phyloP scores from a whole-genome alignment of 2,329 filamentous ascomycete species.

The Botryotinia calthae region DNA sequence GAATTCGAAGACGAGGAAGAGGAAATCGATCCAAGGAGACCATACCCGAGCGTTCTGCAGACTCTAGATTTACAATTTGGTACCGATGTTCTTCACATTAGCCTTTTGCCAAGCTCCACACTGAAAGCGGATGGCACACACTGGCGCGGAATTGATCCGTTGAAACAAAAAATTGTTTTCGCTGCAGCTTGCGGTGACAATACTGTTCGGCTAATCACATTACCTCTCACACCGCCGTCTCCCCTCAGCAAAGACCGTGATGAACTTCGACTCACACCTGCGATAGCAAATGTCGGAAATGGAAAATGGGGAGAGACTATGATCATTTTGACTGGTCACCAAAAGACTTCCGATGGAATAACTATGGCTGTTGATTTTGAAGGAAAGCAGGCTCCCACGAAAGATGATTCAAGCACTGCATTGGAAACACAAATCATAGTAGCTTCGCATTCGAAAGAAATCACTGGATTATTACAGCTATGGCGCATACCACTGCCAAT shows the following conservation, averaged over 20 bases:
- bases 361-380: constrained; percentile 48
- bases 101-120: constrained; percentile 52
- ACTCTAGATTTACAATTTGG: constrained; percentile 60
- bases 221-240: constrained; percentile 61
- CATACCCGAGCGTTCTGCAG: constrained; percentile 56
- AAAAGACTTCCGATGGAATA: constrained; percentile 52
- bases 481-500: constrained; percentile 54
- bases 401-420: constrained; percentile 24
- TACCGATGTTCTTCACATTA: constrained; percentile 54
- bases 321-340: constrained; percentile 52
- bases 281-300: constrained; percentile 55
- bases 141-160: constrained; percentile 46
- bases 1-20: constrained; percentile 56
- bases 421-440: constrained; percentile 51
- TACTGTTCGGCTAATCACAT: constrained; percentile 55
- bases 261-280: constrained; percentile 51
- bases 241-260: constrained; percentile 55
- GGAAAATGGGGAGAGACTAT: constrained; percentile 64
- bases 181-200: constrained; percentile 57
- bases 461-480: constrained; percentile 55
- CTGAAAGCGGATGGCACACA: constrained; percentile 49
- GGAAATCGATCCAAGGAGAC: constrained; percentile 36
- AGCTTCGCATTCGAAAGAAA: constrained; percentile 58
- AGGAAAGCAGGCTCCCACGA: constrained; percentile 40
- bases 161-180: constrained; percentile 60